phyloP scores from a whole-genome alignment of 2,329 filamentous ascomycete species.

The Penicillium concentricum region DNA sequence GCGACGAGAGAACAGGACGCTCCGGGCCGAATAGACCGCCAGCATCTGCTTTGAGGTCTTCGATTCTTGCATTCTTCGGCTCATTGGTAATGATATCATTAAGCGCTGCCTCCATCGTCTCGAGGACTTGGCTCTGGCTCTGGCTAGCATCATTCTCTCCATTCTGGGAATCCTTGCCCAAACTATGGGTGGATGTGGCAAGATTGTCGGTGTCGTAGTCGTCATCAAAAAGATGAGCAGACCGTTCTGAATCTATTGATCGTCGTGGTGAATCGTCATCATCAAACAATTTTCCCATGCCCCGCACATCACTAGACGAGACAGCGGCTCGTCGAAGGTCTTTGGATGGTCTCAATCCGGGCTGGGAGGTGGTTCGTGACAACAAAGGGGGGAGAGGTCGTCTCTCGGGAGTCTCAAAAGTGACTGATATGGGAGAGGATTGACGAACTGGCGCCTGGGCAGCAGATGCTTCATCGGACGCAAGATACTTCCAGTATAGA shows the following conservation, averaged over 20 bases:
- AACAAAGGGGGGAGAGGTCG: conserved; percentile 45
- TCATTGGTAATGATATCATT: conserved; percentile 88
- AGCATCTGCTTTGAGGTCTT: conserved; percentile 37
- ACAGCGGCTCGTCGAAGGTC: conserved; percentile 61
- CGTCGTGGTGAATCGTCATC: conserved; percentile 54
- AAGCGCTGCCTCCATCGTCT: conserved; percentile 88
- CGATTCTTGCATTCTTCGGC: conserved; percentile 45
- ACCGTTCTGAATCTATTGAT: conserved; percentile 67
- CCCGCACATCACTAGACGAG: conserved; percentile 60
- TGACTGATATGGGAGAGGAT: conserved; percentile 17
- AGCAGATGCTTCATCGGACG: conserved; percentile 67
- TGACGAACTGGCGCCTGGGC: conserved; percentile 20
- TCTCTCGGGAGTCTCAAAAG: conserved; percentile 34
- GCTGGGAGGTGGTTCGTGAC: conserved; percentile 49
- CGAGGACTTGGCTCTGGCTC: conserved; percentile 75
- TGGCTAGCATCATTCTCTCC: conserved; percentile 58
- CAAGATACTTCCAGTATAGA: conserved; percentile 92
- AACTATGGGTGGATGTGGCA: conserved; percentile 72
- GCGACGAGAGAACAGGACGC: conserved; percentile 54
- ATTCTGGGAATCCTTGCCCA: conserved; percentile 68
- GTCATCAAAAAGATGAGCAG: conserved; percentile 72
- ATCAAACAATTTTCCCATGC: conserved; percentile 46
- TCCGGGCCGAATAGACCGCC: conserved; percentile 53
- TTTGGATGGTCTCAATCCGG: conserved; percentile 41
- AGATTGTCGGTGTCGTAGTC: conserved; percentile 71